Conservation (phyloP, 768 basidiomycete species). For the Russula abietina region DNA sequence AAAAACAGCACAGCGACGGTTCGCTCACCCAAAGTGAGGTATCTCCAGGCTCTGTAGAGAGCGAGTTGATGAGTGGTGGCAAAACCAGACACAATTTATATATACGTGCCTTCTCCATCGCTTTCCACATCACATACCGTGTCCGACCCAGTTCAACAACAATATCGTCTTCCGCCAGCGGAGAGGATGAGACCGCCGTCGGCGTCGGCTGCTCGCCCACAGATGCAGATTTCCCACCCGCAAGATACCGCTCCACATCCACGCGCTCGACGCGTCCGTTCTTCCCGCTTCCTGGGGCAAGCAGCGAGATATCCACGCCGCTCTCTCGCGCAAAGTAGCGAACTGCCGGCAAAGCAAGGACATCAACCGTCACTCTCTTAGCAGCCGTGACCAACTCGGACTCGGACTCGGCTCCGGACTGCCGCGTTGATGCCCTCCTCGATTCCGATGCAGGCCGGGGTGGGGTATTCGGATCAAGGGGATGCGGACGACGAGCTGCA, state of each 20-base stretch:
- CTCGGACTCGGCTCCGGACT: not conserved
- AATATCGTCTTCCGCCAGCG: slow-evolving; percentile 37
- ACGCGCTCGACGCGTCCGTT: slow-evolving; percentile 67
- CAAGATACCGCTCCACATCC: slow-evolving; percentile 63
- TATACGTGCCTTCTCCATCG: slow-evolving; percentile 69
- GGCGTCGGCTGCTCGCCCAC: slow-evolving; percentile 16
- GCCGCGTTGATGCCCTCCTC: not conserved
- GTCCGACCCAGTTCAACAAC: slow-evolving; percentile 72
- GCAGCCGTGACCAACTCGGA: slow-evolving; percentile 3
- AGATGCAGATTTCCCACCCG: slow-evolving; percentile 26
- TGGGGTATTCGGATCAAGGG: slow-evolving; percentile 54
- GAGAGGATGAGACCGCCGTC: slow-evolving; percentile 14
- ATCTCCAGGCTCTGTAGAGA: slow-evolving; percentile 65
- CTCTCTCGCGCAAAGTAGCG: slow-evolving; percentile 68
- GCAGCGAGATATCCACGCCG: slow-evolving; percentile 50
- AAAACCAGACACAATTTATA: not conserved
- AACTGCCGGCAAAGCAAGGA: slow-evolving; percentile 71
- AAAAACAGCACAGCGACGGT: not conserved
- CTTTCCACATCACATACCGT: slow-evolving; percentile 82
- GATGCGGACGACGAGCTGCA: slow-evolving; percentile 40
- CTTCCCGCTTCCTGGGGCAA: slow-evolving; percentile 66
- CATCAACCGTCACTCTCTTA: slow-evolving; percentile 29
- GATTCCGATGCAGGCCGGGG: slow-evolving; percentile 7
- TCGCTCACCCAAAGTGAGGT: slow-evolving; percentile 72
- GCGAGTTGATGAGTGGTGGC: not conserved